phyloP scores from a whole-genome alignment of 2,329 filamentous ascomycete genomes.

The Ophiocordyceps camponoti-leonardi region DNA sequence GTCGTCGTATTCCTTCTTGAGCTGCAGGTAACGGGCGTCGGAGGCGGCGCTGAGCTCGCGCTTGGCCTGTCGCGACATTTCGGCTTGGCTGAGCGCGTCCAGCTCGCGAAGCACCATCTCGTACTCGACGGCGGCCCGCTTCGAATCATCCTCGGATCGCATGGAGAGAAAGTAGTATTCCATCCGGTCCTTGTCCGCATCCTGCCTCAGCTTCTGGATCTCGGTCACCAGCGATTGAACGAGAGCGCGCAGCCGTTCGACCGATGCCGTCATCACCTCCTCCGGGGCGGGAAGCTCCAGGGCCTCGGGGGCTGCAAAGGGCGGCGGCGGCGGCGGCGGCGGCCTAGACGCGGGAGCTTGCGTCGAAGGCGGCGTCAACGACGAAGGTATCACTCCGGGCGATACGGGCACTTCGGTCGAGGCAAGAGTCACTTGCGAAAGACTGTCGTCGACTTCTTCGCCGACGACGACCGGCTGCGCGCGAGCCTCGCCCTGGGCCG shows the following conservation, averaged over 20 bases:
- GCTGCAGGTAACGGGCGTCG: conserved; percentile 39
- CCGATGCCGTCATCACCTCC: conserved; percentile 33
- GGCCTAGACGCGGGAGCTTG: conserved; percentile 30
- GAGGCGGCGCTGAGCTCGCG: conserved; percentile 33
- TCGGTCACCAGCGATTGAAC: conserved; percentile 36
- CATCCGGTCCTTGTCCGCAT: conserved; percentile 76
- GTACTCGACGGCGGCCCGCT: conserved; percentile 78
- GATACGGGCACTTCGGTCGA: conserved; percentile 39
- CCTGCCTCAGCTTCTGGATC: conserved; percentile 52
- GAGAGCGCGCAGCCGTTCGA: conserved; percentile 39
- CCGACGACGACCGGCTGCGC: conserved; percentile 1
- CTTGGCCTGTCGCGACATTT: conserved; percentile 47
- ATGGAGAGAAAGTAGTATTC: conserved; percentile 74
- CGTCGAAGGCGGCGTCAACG: conserved; percentile 26
- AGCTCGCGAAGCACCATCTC: conserved; percentile 82
- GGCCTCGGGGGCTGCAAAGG: conserved; percentile 1
- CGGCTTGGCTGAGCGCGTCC: conserved; percentile 60
- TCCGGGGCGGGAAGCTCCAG: conserved; percentile 28
- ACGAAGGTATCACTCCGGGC: conserved; percentile 40
- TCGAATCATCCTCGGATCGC: conserved; percentile 69
- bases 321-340: conserved; percentile 30
- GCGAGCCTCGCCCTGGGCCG: background rate
- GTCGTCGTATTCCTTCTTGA: conserved; percentile 49
- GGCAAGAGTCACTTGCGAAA: conserved; percentile 36
- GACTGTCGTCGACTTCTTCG: conserved; percentile 14